Evolutionary conservation across 805 yeast genomes (phyloP).

Genomic region (Wickerhamomyces alni): DNA sequence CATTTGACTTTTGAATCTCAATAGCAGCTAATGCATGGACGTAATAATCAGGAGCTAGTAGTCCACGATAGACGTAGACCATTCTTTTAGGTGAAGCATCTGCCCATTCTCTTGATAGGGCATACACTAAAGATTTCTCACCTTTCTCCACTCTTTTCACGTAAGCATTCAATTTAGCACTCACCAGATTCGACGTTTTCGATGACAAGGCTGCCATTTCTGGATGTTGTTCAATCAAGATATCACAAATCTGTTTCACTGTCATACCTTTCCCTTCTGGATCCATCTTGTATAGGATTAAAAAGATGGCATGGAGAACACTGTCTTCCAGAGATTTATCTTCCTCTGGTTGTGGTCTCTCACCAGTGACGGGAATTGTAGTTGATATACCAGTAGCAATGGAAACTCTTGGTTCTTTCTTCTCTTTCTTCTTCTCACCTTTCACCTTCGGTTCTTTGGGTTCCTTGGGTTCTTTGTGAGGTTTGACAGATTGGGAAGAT

Average conservation of each 20-base stretch:
- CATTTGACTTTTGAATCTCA: constrained; percentile 38
- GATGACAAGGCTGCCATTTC: constrained; percentile 79
- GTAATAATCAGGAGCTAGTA: constrained; percentile 69
- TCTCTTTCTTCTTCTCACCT: constrained; percentile 19
- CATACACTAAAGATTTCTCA: constrained; percentile 64
- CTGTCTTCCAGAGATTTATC: constrained; percentile 65
- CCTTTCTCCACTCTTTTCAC: constrained; percentile 84
- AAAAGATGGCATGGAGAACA: constrained; percentile 69
- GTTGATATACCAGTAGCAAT: constrained; percentile 69
- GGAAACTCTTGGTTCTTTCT: constrained; percentile 20
- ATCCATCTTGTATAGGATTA: constrained; percentile 64
- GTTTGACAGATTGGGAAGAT: constrained; percentile 12
- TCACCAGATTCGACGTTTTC: constrained; percentile 72
- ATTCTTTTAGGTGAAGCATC: constrained; percentile 84
- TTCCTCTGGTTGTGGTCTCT: constrained; percentile 64
- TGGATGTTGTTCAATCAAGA: constrained; percentile 67
- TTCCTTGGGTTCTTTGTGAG: constrained; percentile 3
- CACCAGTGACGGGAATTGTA: constrained; percentile 76
- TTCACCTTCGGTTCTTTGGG: constrained; percentile 11
- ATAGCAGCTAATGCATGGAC: constrained; percentile 62
- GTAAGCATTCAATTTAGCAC: constrained; percentile 80
- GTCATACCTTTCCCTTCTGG: constrained; percentile 75
- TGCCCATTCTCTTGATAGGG: constrained; percentile 84
- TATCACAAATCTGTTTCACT: constrained; percentile 82
- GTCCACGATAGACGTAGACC: constrained; percentile 82